Evolutionary conservation across 2,329 filamentous ascomycete species (phyloP).

Genomic region (Zymoseptoria passerinii): DNA sequence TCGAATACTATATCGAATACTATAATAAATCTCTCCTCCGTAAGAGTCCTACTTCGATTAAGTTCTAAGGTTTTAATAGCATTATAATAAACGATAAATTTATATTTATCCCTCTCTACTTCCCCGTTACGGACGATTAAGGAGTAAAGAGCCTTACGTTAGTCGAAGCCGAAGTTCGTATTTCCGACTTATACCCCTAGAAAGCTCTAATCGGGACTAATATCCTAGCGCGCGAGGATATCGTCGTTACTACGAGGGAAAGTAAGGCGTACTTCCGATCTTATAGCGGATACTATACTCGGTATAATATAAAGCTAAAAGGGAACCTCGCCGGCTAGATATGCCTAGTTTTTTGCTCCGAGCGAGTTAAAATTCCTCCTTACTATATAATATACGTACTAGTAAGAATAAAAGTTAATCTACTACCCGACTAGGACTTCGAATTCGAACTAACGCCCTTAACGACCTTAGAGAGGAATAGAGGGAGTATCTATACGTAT

Average conservation of each 20-base stretch:
- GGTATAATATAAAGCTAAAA: not conserved
- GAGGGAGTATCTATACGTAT: not conserved
- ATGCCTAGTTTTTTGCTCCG: not conserved
- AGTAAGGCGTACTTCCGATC: not conserved
- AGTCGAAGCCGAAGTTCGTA: too few species aligned
- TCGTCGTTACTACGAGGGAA: not conserved
- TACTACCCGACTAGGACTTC: not conserved
- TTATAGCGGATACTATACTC: not conserved
- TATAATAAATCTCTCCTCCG: not conserved
- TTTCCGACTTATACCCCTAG: not conserved
- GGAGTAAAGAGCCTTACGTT: too few species aligned
- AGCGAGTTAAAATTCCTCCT: not conserved
- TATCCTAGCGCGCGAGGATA: not conserved
- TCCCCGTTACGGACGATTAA: not conserved
- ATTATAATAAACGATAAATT: not conserved
- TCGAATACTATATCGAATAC: not conserved
- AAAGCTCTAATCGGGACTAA: not conserved
- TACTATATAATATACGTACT: not conserved
- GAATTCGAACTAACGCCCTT: not conserved
- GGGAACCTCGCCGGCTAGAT: not conserved
- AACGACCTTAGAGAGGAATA: not conserved
- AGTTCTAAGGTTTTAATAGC: not conserved
- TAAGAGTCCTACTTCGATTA: not conserved
- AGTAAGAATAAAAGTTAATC: not conserved
- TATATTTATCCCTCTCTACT: not conserved